Base-by-base conservation (phyloP, 73 alveolate genomes). In the Paraurostyla sp. region DNA sequence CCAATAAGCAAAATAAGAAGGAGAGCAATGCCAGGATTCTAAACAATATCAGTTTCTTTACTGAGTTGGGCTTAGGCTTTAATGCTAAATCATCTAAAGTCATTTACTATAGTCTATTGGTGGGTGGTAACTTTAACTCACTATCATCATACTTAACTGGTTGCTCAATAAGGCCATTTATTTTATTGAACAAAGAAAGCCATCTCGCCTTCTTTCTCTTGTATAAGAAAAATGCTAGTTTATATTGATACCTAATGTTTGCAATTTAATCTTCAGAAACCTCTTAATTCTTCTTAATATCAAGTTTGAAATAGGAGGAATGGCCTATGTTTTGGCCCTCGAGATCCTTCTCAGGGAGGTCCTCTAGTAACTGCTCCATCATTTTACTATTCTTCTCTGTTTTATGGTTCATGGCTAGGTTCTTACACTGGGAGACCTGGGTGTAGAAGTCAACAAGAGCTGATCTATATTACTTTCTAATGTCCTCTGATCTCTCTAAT, bases 151-250 rank as follows among this genome's bases (percentile, higher is more conserved):
- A 54, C 0, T 22, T 30, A 29, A 51, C 40, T 58, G 91, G 91
- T 51, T 58, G 22, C 45, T 49, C 54, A 13, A 58, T 57, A 9
- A 56, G n/a, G 22, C 36, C 4, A 2, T 56, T 49, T 15, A 88
- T 68, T 0, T 23, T 54, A 42, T 75, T 88, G 69, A 35, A 30
- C 11, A 76, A 36, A 6, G 69, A 42, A 0, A 36, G 38, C 94
- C 94, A 88, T 48, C 58, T 88, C 1, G 91, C 51, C 65, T 88
- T 88, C 81, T 88, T 88, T 30, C 90, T 71, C 68, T 76, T 76
- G 49, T 73, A 88, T 60, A 38, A 22, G 76, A 88, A 88, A 71
- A 29, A 88, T 0, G 80, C 69, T 25, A 48, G 46, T 22, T 58
- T 75, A 71, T 25, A 76, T 40, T 73, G 65, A 45, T 63, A 60